Percentiles rank a stretch among this genome's conserved stretches.
Conservation (phyloP, 352 stramenopile genomes). For the Globisporangium radiosum region DNA sequence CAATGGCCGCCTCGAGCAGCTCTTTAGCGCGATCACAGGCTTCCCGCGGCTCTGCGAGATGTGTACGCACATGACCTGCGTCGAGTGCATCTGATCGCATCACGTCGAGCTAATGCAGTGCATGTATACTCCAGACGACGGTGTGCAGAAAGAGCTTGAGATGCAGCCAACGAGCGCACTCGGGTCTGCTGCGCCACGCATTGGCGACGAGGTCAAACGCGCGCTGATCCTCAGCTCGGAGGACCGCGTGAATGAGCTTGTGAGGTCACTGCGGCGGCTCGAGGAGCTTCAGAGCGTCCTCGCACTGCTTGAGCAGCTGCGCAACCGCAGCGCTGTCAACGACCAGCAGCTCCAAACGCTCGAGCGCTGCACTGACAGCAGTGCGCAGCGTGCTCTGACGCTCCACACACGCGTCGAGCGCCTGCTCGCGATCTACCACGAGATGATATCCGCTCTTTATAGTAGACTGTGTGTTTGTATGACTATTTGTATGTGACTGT, state of each 20-base stretch:
- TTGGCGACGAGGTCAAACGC: constrained; percentile 47
- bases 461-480: not conserved
- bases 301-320: constrained; percentile 30
- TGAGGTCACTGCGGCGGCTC: constrained; percentile 35
- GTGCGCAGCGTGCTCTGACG: constrained; percentile 36
- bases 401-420: constrained; percentile 46
- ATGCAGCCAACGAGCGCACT: constrained; percentile 24
- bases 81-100: not conserved
- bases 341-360: constrained; percentile 20
- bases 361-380: constrained; percentile 21
- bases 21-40: constrained; percentile 23
- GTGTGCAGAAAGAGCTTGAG: constrained; percentile 24
- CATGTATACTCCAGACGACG: constrained; percentile 24
- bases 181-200: constrained; percentile 12
- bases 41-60: constrained; percentile 39
- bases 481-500: not conserved
- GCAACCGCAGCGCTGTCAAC: constrained; percentile 15
- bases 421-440: constrained; percentile 47
- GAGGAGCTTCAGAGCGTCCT: constrained; percentile 42
- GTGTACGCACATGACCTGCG: constrained; percentile 16
- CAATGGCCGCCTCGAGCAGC: constrained; percentile 24
- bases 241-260: constrained; percentile 28
- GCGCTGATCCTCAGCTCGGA: constrained; percentile 54
- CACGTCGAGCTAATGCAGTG: not conserved
- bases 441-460: constrained; percentile 39